These are phyloP conservation scores for Talaromyces sp. DNA, from an alignment of 2,329 filamentous ascomycete genomes.

Conservation along the genomic window DNA sequence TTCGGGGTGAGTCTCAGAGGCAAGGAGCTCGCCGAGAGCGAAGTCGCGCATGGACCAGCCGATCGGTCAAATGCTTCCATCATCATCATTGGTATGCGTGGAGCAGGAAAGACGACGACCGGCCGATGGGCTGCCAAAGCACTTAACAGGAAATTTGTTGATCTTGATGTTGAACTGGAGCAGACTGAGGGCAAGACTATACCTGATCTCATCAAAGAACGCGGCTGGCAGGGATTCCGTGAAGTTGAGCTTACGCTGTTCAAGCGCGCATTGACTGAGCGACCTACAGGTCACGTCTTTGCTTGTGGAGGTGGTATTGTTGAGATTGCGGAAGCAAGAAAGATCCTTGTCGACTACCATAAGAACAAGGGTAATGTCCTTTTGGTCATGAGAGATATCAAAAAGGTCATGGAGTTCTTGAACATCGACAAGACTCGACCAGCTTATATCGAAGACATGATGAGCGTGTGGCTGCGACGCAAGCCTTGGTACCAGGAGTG, in stretches of 20 bases:
- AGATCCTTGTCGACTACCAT: conserved; percentile 70
- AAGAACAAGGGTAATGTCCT: conserved; percentile 78
- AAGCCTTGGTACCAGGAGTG: conserved; percentile 89
- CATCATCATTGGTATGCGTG: conserved; percentile 95
- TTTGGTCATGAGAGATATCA: conserved; percentile 81
- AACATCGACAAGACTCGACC: conserved; percentile 85
- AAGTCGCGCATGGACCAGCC: conserved; percentile 34
- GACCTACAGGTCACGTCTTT: conserved; percentile 73
- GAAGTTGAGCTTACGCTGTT: conserved; percentile 73
- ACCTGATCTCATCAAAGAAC: conserved; percentile 74
- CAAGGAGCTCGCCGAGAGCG: conserved; percentile 54
- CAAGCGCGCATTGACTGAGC: conserved; percentile 68
- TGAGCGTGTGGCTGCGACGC: conserved; percentile 81
- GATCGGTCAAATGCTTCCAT: conserved; percentile 61
- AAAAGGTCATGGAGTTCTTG: conserved; percentile 83
- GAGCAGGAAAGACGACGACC: conserved; percentile 92
- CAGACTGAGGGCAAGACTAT: conserved; percentile 69
- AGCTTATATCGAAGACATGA: conserved; percentile 89
- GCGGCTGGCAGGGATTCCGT: conserved; percentile 86
- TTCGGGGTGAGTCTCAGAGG: conserved; percentile 78
- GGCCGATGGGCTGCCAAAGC: conserved; percentile 78
- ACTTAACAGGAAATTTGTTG: conserved; percentile 73
- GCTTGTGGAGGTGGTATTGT: conserved; percentile 94
- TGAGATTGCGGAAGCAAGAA: conserved; percentile 74
- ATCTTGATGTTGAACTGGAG: conserved; percentile 87